Evolutionary conservation across 179 eudicot species (phyloP).

Genomic region (Patellifolia procumbens): DNA sequence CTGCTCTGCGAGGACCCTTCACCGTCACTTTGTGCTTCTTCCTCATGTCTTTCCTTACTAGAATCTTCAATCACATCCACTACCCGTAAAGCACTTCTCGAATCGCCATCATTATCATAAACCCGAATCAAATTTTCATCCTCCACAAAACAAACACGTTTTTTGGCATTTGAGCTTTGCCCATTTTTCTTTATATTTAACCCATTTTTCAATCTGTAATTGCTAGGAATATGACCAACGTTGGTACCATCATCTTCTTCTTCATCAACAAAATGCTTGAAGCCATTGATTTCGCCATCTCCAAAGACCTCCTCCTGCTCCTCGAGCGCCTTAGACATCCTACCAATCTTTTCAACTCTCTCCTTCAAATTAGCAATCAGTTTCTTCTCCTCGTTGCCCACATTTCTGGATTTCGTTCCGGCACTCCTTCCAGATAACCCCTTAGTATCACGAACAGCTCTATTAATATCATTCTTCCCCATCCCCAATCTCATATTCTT

Average conservation of each 20-base stretch:
- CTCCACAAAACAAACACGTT: slow-evolving; percentile 64
- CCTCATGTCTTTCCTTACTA: slow-evolving; percentile 42
- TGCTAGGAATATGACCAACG: slow-evolving; percentile 18
- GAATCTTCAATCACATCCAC: slow-evolving; percentile 46
- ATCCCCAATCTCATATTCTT: slow-evolving; percentile 39
- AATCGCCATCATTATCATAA: slow-evolving; percentile 32
- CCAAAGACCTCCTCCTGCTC: slow-evolving; percentile 24
- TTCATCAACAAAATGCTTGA: slow-evolving; percentile 21
- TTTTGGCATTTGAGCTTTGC: slow-evolving; percentile 38
- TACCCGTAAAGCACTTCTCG: slow-evolving; percentile 33
- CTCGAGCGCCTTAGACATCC: slow-evolving; percentile 34
- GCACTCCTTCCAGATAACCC: slow-evolving; percentile 14
- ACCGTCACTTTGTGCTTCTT: slow-evolving; percentile 42
- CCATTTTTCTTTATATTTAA: slow-evolving; percentile 26
- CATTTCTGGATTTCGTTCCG: slow-evolving; percentile 28
- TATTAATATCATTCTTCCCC: slow-evolving; percentile 37
- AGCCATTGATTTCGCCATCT: slow-evolving; percentile 30
- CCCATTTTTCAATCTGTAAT: slow-evolving; percentile 25
- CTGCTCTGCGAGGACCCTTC: slow-evolving; percentile 38
- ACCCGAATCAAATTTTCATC: slow-evolving; percentile 52
- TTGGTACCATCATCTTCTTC: slow-evolving; percentile 13
- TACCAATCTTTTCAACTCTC: slow-evolving; percentile 43
- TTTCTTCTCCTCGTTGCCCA: slow-evolving; percentile 35
- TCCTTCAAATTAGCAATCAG: slow-evolving; percentile 37
- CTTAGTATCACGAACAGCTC: slow-evolving; percentile 27